Percentiles rank a stretch among this genome's conserved stretches.
phyloP scores from a whole-genome alignment of 345 rosid species.

The Hypericum androsaemum region DNA sequence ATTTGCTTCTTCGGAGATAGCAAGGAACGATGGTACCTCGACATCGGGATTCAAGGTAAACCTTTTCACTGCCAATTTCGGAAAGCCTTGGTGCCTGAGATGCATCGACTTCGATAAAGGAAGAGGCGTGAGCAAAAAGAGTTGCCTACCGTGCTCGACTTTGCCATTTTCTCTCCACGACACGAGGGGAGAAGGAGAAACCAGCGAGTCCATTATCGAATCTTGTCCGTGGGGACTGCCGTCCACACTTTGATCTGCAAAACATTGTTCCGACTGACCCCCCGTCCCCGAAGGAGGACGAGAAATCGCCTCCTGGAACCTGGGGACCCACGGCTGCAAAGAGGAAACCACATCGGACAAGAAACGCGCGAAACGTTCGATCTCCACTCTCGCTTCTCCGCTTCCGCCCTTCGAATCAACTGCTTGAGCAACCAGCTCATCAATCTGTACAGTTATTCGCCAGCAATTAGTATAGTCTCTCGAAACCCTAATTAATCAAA shows the following conservation, averaged over 20 bases:
- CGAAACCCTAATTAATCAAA: neutral
- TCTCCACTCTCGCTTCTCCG: conserved; percentile 46
- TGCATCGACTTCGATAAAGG: conserved; percentile 49
- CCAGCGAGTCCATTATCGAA: conserved; percentile 32
- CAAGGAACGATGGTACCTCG: conserved; percentile 22
- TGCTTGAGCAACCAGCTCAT: conserved; percentile 72
- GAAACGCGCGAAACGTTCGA: conserved; percentile 41
- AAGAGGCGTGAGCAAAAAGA: conserved; percentile 77
- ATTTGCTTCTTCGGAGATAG: conserved; percentile 27
- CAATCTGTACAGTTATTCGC: conserved; percentile 36
- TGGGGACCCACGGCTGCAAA: conserved; percentile 85
- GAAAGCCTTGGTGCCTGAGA: conserved; percentile 30
- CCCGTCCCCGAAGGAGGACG: conserved; percentile 13
- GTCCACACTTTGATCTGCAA: conserved; percentile 17
- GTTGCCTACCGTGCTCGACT: conserved; percentile 56
- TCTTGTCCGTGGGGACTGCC: conserved; percentile 48
- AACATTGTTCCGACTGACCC: conserved; percentile 19
- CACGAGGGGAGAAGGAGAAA: conserved; percentile 93
- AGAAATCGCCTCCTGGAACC: conserved; percentile 38
- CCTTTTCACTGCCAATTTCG: conserved; percentile 30
- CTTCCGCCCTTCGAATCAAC: conserved; percentile 27
- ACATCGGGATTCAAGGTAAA: conserved; percentile 17
- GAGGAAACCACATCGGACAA: conserved; percentile 54
- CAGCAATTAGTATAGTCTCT: neutral
- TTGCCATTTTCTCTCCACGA: conserved; percentile 66